These are phyloP conservation scores for Mrakia gelida DNA, from an alignment of 768 basidiomycete genomes.

Conservation along the genomic window DNA sequence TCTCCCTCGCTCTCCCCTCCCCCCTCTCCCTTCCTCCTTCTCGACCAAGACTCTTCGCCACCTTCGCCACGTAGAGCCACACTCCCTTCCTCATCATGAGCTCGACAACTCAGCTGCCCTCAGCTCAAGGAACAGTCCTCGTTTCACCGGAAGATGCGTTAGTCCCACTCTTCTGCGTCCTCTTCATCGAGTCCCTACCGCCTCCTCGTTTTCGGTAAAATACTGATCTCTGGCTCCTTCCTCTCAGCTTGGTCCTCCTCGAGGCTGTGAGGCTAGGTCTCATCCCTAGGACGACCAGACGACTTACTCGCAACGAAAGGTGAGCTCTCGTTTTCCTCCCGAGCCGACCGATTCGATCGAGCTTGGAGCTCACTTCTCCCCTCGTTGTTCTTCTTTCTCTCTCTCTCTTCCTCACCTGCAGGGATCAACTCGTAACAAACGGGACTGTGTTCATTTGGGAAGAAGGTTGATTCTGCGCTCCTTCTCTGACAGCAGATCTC, in stretches of 20 bases:
- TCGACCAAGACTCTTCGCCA: neutral
- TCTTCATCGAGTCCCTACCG: too few relatives aligned
- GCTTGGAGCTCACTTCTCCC: neutral
- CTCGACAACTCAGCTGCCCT: conserved; percentile 40
- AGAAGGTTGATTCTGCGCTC: conserved; percentile 36
- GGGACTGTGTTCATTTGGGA: conserved; percentile 43
- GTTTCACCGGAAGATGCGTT: conserved; percentile 42
- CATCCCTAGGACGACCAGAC: conserved; percentile 41
- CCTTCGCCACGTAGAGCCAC: neutral
- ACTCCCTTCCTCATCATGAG: neutral
- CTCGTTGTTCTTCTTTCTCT: neutral
- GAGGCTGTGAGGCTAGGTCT: conserved; percentile 41
- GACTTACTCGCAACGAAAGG: conserved; percentile 34
- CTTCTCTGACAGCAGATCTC: neutral
- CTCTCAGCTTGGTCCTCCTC: conserved; percentile 39
- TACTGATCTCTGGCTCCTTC: conserved; percentile 1
- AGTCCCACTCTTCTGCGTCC: conserved; percentile 25
- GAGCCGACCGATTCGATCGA: neutral
- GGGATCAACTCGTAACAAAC: neutral
- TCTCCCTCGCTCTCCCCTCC: neutral
- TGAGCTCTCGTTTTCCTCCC: neutral
- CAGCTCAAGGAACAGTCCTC: conserved; percentile 39
- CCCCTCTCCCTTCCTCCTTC: neutral
- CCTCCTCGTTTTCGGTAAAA: neutral
- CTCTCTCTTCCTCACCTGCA: neutral